A percentile compares a stretch with the other conserved stretches of the same genome.
Evolutionary conservation across 805 yeast species (phyloP).

Genomic region (Candida hungchunana): DNA sequence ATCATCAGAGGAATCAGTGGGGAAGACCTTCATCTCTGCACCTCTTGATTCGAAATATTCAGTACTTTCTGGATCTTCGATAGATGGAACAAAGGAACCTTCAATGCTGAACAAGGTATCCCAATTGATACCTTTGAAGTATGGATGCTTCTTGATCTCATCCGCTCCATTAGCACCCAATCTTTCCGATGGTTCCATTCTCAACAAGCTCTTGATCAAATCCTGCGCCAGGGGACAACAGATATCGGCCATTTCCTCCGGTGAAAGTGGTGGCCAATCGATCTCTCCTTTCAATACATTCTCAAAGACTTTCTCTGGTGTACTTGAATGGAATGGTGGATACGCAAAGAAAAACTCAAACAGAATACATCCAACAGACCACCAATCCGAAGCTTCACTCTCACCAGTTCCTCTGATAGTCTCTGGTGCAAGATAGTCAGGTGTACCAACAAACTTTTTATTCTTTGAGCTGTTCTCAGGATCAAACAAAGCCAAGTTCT

Average conservation of each 20-base stretch:
- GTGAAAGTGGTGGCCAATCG: conserved; percentile 75
- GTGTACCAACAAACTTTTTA: conserved; percentile 88
- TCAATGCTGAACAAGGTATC: conserved; percentile 59
- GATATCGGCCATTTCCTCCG: conserved; percentile 46
- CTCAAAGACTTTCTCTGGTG: conserved; percentile 77
- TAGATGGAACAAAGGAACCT: conserved; percentile 78
- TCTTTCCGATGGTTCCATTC: conserved; percentile 59
- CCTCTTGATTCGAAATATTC: conserved; percentile 92
- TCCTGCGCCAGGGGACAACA: conserved; percentile 71
- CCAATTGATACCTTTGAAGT: conserved; percentile 75
- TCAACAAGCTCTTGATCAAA: conserved; percentile 58
- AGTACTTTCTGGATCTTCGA: conserved; percentile 79
- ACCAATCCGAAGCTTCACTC: conserved; percentile 89
- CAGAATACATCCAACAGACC: conserved; percentile 95
- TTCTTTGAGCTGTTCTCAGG: conserved; percentile 55
- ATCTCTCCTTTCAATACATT: conserved; percentile 72
- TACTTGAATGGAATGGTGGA: conserved; percentile 87
- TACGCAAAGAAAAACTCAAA: conserved; percentile 90
- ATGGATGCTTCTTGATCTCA: conserved; percentile 77
- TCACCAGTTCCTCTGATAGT: conserved; percentile 83
- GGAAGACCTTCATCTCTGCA: conserved; percentile 65
- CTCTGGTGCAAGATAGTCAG: conserved; percentile 97
- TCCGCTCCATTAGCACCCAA: conserved; percentile 75
- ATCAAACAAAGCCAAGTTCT: conserved; percentile 64
- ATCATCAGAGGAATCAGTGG: conserved; percentile 35